Evolutionary conservation across 2,329 filamentous ascomycete genomes (phyloP).

Genomic region (Penicillium aurantiogriseum): DNA sequence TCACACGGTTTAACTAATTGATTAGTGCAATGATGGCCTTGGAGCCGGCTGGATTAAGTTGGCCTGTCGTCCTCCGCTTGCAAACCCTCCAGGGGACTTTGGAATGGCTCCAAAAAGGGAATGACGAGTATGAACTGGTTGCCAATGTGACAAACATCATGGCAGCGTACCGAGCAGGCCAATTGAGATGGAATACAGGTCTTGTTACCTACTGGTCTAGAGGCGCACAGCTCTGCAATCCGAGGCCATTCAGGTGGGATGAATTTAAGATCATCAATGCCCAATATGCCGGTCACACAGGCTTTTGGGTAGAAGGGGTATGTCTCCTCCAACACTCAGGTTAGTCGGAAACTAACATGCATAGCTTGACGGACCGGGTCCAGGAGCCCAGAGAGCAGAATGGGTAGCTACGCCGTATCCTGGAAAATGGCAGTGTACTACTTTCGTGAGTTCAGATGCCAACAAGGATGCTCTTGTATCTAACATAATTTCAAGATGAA

Average conservation of each 20-base stretch:
- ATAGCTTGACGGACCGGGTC: background rate
- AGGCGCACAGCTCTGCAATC: background rate
- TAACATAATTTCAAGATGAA: background rate
- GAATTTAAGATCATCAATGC: background rate
- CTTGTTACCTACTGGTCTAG: constrained; percentile 10
- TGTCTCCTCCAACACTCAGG: background rate
- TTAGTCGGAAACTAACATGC: background rate
- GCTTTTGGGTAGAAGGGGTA: constrained; percentile 4
- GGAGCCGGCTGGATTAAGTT: background rate
- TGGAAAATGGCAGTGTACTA: accelerated
- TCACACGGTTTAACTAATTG: background rate
- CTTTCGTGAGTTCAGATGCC: background rate
- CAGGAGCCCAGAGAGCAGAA: background rate
- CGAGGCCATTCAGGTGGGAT: background rate
- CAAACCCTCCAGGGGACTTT: background rate
- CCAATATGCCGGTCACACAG: background rate
- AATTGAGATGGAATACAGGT: background rate
- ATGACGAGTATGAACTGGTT: background rate
- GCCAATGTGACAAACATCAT: constrained; percentile 1
- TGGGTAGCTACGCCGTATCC: background rate
- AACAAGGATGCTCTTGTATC: background rate
- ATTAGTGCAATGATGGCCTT: background rate
- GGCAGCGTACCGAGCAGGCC: background rate
- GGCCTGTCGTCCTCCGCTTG: background rate
- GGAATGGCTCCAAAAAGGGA: background rate